Base-by-base conservation (phyloP, 2,329 filamentous ascomycete genomes). In the Ophiosphaerella herpotricha region DNA sequence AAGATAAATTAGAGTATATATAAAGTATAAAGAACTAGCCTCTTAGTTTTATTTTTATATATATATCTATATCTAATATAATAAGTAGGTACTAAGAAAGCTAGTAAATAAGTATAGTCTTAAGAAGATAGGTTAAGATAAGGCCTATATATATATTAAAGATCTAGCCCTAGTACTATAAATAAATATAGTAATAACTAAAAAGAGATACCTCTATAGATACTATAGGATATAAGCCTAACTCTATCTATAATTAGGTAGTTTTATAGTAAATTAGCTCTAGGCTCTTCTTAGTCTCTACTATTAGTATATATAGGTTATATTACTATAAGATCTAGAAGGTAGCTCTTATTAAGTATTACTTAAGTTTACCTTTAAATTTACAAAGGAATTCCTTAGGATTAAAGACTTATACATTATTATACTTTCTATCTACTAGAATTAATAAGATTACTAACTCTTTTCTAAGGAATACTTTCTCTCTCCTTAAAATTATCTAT, bases 381-480 rank as follows among this genome's bases (percentile, higher is more conserved):
- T 52, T 21, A 52, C 26, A 16, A 36, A 63, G 37, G 46, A 49
- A 39, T 47, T 35, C 21, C 42, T 42, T 4, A 38, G 11, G 37
- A n/a, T 40, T 18, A 49, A 49, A 31, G 40, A 44, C n/a, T 7
- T 44, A 31, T 49, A 36, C 9, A 29, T 48, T 3, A 16, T 16
- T 31, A 29, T 9, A 3, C 26, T 29, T 29, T 14, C 39, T 41
- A n/a, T 24, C n/a, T 31, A 3, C 39, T 41, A 41, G n/a, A 11
- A 41, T 29, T 13, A 2, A 26, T 18, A 39, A 37, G 14, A 31
- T n/a, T 43, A 18, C 31, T 53, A 31, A 48, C 31, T n/a, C 23
- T 60, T 41, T 57, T 74, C 36, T 38, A 58, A 21, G 60, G 74
- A 71, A 71, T 51, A 61, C 55, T 31, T 73, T 72, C 39, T 49